Evolutionary conservation across 495 filamentous ascomycete genomes (phyloP), one percentile per base, ranked within the genome.

Genomic region (Usnea hakonensis): DNA sequence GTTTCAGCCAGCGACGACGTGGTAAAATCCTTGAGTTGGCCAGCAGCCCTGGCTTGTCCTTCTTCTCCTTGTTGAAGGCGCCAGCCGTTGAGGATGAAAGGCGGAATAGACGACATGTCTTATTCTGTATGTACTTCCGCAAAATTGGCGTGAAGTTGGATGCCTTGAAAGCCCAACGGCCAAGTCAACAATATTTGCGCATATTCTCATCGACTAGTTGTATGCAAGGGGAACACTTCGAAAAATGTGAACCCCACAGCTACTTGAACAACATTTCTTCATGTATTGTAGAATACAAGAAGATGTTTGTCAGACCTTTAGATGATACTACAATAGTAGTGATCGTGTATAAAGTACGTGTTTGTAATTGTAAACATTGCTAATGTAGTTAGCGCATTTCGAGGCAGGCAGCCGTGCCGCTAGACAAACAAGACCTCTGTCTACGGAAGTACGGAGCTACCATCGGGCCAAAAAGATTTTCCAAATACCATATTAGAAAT

Each of bases 1-100:
- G 58, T 33, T 44, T 68, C 56, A 16, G 55, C 58, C 26, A 70
- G 55, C 33, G 63, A 64, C 37, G 68, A 66, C 3, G 56, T 56
- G 19, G 55, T 60, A 54, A 52, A 68, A 37, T 37, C 55, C 9
- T 55, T 30, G 28, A 65, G 23, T 41, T 68, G 50, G 32, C 19
- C 4, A 11, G n/a, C 57, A 21, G n/a, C 33, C 14, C 28, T 19
- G 37, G 26, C 43, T 38, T 21, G 50, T 37, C 32, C 17, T 26
- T 55, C 56, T 30, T 65, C 62, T 21, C 30, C 19, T 16, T 57
- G 55, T 14, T 57, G n/a, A 21, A 69, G 44, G 17, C 32, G 46
- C 62, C 62, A 69, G 17, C 65, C 53, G 40, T 55, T 50, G 0
- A 64, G 32, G 21, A 69, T 36, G 52, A 62, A 67, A 1, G 61